Percentiles rank a stretch among this genome's conserved stretches.
These are phyloP conservation scores for Rhinocladiella similis DNA, from an alignment of 2,329 filamentous ascomycete species.

Conservation along the genomic window DNA sequence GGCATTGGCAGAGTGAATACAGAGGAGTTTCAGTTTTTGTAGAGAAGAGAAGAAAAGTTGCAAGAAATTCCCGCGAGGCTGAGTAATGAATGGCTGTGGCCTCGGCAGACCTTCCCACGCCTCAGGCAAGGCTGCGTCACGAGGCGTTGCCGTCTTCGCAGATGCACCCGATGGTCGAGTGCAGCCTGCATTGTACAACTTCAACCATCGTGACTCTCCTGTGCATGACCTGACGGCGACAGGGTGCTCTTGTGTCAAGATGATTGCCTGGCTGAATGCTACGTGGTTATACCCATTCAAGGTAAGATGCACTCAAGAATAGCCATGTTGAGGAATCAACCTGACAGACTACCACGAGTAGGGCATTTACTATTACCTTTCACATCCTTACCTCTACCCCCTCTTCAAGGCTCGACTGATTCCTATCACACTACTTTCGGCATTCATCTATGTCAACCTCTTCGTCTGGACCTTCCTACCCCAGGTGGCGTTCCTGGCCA, in stretches of 20 bases:
- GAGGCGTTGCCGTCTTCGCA: neutral
- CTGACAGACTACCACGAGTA: conserved; percentile 32
- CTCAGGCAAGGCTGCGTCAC: conserved; percentile 26
- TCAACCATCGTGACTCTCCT: neutral
- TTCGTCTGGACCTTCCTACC: conserved; percentile 88
- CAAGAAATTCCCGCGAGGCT: neutral
- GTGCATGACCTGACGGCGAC: too few species aligned
- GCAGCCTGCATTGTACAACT: neutral
- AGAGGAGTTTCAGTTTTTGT: conserved; percentile 44
- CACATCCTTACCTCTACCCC: conserved; percentile 78
- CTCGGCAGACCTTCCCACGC: neutral
- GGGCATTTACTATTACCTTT: conserved; percentile 80
- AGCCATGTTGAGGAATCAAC: conserved; percentile 1
- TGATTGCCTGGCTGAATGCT: conserved; percentile 27
- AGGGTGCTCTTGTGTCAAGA: conserved; percentile 3
- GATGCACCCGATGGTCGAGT: conserved; percentile 30
- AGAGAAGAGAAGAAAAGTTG: conserved; percentile 34
- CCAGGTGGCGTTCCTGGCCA: conserved; percentile 81
- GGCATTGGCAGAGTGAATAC: conserved; percentile 49
- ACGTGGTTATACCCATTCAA: conserved; percentile 51
- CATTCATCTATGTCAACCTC: conserved; percentile 78
- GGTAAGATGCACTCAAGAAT: conserved; percentile 34
- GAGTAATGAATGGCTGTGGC: neutral
- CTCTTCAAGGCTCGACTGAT: conserved; percentile 76
- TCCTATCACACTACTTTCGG: conserved; percentile 77